Evolutionary conservation across 768 basidiomycete genomes (phyloP).

Genomic region (Lentinula sp.): DNA sequence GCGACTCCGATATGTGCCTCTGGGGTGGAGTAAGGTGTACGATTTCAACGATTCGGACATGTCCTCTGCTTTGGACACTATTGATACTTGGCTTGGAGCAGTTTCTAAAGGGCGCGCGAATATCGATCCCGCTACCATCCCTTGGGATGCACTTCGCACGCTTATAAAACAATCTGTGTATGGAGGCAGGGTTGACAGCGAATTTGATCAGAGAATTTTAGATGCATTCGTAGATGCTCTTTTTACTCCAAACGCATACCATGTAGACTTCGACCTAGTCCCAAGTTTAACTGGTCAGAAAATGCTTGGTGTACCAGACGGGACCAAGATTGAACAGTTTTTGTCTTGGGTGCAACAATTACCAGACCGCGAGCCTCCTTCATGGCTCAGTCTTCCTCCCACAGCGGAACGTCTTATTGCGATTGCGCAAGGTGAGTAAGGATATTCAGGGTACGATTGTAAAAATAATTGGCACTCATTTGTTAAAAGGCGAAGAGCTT

Average conservation of each 20-base stretch:
- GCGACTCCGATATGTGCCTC: conserved; percentile 89
- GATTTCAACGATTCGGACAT: conserved; percentile 99
- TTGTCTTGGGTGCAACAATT: conserved; percentile 82
- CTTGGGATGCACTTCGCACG: conserved; percentile 92
- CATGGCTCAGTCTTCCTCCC: conserved; percentile 90
- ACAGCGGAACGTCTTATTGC: conserved; percentile 93
- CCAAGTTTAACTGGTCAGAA: conserved; percentile 52
- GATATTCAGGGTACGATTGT: neutral
- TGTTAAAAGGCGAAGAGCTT: conserved; percentile 62
- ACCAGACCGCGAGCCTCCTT: conserved; percentile 90
- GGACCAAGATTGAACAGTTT: conserved; percentile 90
- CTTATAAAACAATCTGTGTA: conserved; percentile 96
- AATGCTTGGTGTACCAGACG: conserved; percentile 74
- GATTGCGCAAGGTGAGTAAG: conserved; percentile 69
- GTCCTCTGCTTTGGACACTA: conserved; percentile 85
- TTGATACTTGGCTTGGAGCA: conserved; percentile 82
- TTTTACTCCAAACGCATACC: conserved; percentile 86
- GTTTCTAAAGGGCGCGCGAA: conserved; percentile 87
- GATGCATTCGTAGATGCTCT: conserved; percentile 90
- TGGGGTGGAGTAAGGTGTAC: conserved; percentile 96
- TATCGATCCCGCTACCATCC: conserved; percentile 85
- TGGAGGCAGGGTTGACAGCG: conserved; percentile 89
- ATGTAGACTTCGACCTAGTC: conserved; percentile 88
- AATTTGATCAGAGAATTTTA: conserved; percentile 89
- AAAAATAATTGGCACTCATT: neutral